Base-by-base conservation (phyloP, 1,139 yeast genomes). In the Candida tropicalis region DNA sequence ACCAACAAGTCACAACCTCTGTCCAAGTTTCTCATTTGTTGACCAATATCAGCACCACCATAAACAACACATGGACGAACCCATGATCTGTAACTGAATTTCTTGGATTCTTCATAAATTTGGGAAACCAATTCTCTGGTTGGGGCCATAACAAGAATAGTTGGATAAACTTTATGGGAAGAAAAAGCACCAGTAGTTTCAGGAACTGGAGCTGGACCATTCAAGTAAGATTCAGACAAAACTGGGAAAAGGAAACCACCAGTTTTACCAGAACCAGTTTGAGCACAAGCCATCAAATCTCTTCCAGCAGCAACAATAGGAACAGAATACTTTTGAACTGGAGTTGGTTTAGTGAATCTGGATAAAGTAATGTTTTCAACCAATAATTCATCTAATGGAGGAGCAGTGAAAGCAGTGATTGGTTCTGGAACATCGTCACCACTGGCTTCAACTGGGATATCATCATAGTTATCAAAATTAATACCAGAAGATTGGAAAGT, bases 271-370 rank as follows among this genome's bases (percentile, higher is more conserved):
- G 98, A 91, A 87, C 95, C 98, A 58, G 99, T 93, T 77, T 93
- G 99, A 52, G 99, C 99, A 84, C 99, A 93, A 37, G 99, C 99
- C 99, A 93, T 93, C 73, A 93, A 83, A 72, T 93, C 99, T 75
- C 99, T 85, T 59, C 96, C 96, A 43, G 77, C 83, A 48, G 96
- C 90, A 55, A 95, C 96, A 59, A 95, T 93, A 53, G 99, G 99
- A 55, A 93, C 89, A 40, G 99, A 93, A 77, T 93, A 93, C 73
- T 93, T 93, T 70, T 93, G 99, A 46, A 93, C 99, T 42, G 99
- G 99, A 34, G 99, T 93, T 60, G 99, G 99, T 70, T 79, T 89
- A 53, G 87, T 82, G 77, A 93, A 95, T 69, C 97, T 83, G 38
- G 98, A 95, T 54, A 86, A 75, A 53, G 75, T 75, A 56, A 95